A percentile compares a stretch with the other conserved stretches of the same genome.
Evolutionary conservation across 1,139 yeast genomes (phyloP).

Genomic region (Kodamaea arcana): DNA sequence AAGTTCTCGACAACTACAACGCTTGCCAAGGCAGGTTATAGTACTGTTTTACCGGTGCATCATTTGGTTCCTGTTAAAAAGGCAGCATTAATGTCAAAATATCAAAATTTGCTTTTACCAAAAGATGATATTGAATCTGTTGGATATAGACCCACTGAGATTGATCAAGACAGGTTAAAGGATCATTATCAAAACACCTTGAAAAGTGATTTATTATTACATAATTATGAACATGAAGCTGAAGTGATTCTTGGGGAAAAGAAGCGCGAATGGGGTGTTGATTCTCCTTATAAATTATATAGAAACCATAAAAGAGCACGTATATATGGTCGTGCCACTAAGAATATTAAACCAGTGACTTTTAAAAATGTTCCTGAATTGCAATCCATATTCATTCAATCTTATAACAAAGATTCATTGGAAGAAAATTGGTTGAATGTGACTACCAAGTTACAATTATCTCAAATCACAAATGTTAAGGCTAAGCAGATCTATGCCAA

Average conservation of each 20-base stretch:
- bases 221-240: constrained; percentile 68
- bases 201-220: constrained; percentile 71
- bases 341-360: constrained; percentile 64
- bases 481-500: constrained; percentile 72
- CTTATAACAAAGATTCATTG: constrained; percentile 74
- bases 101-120: constrained; percentile 60
- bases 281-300: constrained; percentile 85
- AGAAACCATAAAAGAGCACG: constrained; percentile 65
- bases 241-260: constrained; percentile 58
- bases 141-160: constrained; percentile 67
- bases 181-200: constrained; percentile 75
- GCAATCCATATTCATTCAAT: constrained; percentile 62
- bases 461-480: constrained; percentile 89
- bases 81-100: constrained; percentile 63
- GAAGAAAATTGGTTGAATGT: constrained; percentile 72
- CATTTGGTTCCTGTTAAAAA: constrained; percentile 78
- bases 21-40: constrained; percentile 61
- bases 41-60: constrained; percentile 86
- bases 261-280: constrained; percentile 80
- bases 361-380: constrained; percentile 70
- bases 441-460: constrained; percentile 75
- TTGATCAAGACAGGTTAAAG: constrained; percentile 73
- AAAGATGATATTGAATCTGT: constrained; percentile 73
- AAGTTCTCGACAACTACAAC: constrained; percentile 41
- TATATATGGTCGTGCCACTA: constrained; percentile 65